Evolutionary conservation across 495 filamentous ascomycete genomes (phyloP), one percentile per base, ranked within the genome.

Genomic region (Trichocladium antarcticum): DNA sequence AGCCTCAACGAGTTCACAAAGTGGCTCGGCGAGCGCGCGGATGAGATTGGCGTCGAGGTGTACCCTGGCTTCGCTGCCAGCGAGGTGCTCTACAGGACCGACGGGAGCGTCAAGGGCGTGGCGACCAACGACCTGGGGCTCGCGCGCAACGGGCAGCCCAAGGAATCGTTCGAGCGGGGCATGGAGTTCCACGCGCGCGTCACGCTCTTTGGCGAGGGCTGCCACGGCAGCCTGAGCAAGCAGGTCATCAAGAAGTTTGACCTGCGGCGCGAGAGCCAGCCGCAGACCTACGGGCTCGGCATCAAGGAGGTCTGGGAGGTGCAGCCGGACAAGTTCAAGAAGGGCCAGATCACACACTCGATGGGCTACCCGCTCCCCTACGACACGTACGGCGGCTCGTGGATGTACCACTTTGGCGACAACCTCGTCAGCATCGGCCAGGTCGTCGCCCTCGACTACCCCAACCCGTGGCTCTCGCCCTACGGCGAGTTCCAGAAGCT

Each of bases 391-490:
- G 92, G 92, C 55, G 92, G 92, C 56, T 87, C 85, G 34, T 99
- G 85, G 84, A 87, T 99, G 81, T 99, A 99, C 58, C 92, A 99
- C 65, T 98, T 97, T 61, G 92, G 89, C 17, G 89, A 97, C 54
- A 97, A 97, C 66, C 79, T 96, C 56, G 92, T 97, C 55, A 90
- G 84, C 57, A 76, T 99, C 37, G 92, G 92, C 11, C 75, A 96
- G 28, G 92, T 99, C 15, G 86, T 94, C 24, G 92, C 90, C 21
- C 75, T 99, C 27, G 92, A 99, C 68, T 99, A 97, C 60, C 76
- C 84, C 22, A 99, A 99, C 65, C 93, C 92, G 0, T 99, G 89
- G 85, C 75, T 99, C 15, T 88, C 87, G 0, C 92, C 92, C 0
- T 99, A 99, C 62, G 78, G 78, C 21, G 92, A 99, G 63, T 97